These are phyloP conservation scores for Phascolomyces articulosus DNA, from an alignment of 371 early-diverging fungal genomes.

Conservation along the genomic window DNA sequence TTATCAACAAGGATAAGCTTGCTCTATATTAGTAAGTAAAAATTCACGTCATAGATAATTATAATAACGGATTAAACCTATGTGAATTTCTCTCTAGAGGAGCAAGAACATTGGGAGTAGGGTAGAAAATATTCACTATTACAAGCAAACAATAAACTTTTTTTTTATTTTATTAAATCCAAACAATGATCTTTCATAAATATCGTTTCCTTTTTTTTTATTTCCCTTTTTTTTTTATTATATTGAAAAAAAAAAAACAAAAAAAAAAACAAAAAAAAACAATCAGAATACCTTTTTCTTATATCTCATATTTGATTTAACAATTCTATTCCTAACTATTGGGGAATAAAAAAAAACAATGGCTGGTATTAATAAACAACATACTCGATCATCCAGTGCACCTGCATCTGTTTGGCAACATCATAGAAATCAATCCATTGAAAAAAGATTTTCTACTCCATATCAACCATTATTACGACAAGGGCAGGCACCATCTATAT, in stretches of 20 bases:
- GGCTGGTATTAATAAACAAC: not conserved
- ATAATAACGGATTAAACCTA: no score
- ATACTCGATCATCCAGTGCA: not conserved
- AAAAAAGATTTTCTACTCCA: not conserved
- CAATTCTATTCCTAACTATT: not conserved
- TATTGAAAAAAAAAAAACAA: no score
- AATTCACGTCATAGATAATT: no score
- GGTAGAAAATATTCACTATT: not conserved
- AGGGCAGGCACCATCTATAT: no score
- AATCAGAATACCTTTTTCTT: no score
- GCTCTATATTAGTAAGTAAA: not conserved
- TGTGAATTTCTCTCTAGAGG: no score
- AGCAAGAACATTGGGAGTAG: no score
- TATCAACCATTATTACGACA: no score
- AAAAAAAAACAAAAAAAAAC: no score
- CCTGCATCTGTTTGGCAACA: not conserved
- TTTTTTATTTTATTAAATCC: not conserved
- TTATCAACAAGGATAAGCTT: not conserved
- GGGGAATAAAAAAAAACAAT: no score
- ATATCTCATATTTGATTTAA: no score
- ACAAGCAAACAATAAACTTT: not conserved
- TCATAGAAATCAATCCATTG: not conserved
- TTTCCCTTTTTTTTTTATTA: not conserved
- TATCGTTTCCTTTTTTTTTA: not conserved
- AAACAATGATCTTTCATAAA: not conserved